A percentile compares a stretch with the other conserved stretches of the same genome.
These are phyloP conservation scores for Oryza coarctata DNA, from an alignment of 176 grass and related monocot genomes.

Conservation along the genomic window DNA sequence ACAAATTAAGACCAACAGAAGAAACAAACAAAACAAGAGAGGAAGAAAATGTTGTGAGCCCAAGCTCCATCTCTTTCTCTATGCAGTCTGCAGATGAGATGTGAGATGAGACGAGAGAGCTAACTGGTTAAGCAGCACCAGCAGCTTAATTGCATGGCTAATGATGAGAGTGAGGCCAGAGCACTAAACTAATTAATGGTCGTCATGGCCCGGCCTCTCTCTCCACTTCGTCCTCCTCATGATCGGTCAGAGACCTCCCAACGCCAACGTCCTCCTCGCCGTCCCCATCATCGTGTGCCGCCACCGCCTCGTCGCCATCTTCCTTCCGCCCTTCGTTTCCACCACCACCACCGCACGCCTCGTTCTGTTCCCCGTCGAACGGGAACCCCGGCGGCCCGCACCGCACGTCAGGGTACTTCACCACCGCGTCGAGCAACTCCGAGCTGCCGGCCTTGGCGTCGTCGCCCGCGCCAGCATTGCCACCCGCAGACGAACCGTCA, in stretches of 20 bases:
- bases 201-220: slow-evolving; percentile 49
- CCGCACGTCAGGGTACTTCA: slow-evolving; percentile 60
- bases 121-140: neutral
- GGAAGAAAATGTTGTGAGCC: neutral
- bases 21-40: neutral
- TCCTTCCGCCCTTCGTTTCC: neutral
- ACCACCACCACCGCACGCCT: neutral
- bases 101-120: too few relatives aligned
- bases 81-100: neutral
- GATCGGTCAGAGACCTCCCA: slow-evolving; percentile 3
- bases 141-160: neutral
- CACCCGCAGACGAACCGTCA: neutral
- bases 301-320: neutral
- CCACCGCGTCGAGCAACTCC: slow-evolving; percentile 76
- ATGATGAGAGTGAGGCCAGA: neutral
- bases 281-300: neutral
- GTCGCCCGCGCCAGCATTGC: neutral
- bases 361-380: slow-evolving; percentile 27
- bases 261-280: slow-evolving; percentile 3
- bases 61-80: neutral
- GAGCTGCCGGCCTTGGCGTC: slow-evolving; percentile 36
- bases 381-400: slow-evolving; percentile 33
- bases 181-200: neutral
- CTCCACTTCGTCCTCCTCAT: slow-evolving; percentile 47
- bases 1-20: neutral